These are phyloP conservation scores for Carex kokanica DNA, from an alignment of 176 grass and related monocot genomes.

Conservation along the genomic window DNA sequence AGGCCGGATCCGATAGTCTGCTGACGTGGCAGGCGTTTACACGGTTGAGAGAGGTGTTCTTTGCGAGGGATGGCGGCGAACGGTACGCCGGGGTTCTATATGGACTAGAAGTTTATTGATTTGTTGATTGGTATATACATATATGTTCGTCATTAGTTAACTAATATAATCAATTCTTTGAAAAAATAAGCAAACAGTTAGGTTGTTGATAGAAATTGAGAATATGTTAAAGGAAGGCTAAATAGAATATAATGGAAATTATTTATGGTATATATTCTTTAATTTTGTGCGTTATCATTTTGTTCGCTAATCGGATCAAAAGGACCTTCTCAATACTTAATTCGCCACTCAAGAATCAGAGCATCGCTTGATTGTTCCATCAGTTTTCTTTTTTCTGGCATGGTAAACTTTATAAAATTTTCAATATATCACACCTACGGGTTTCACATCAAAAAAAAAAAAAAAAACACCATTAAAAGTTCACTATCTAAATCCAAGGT, in stretches of 20 bases:
- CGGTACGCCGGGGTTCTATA: constrained; percentile 43
- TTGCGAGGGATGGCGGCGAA: constrained; percentile 25
- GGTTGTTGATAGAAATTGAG: not conserved
- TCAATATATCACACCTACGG: too few relatives aligned
- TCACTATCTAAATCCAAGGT: too few relatives aligned
- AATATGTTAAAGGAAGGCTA: not conserved
- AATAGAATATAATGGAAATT: constrained; percentile 8
- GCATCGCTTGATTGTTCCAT: not conserved
- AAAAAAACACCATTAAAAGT: too few relatives aligned
- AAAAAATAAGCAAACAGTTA: constrained; percentile 22
- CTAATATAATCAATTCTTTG: constrained; percentile 17
- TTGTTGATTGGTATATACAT: not conserved
- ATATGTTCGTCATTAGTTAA: constrained; percentile 4
- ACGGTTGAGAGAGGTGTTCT: constrained; percentile 48
- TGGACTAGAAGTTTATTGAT: constrained; percentile 52
- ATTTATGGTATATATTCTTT: not conserved
- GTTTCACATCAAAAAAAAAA: too few relatives aligned
- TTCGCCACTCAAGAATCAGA: not conserved
- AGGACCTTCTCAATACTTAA: not conserved
- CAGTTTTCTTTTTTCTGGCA: too few relatives aligned
- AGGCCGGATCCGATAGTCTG: constrained; percentile 72
- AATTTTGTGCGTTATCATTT: not conserved
- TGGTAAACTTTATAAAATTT: too few relatives aligned
- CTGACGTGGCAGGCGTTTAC: constrained; percentile 75
- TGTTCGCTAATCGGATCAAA: not conserved